These are phyloP conservation scores for Hibiscus tridactylites DNA, from an alignment of 345 rosid species.

Conservation along the genomic window DNA sequence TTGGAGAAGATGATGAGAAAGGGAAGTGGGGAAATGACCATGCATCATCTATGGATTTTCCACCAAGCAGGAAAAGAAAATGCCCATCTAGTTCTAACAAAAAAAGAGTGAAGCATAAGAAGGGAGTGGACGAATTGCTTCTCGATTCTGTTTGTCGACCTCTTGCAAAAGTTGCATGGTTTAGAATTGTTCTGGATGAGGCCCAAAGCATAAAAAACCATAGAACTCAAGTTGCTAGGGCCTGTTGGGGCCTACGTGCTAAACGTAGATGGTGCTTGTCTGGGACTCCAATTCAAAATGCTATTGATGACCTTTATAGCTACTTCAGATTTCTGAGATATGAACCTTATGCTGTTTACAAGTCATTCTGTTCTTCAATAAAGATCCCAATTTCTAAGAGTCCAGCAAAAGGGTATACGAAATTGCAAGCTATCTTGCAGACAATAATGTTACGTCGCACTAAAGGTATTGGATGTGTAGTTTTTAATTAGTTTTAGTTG, in stretches of 20 bases:
- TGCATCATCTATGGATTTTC: slow-evolving; percentile 23
- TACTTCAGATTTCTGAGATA: slow-evolving; percentile 93
- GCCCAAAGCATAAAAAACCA: slow-evolving; percentile 96
- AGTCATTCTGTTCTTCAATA: slow-evolving; percentile 49
- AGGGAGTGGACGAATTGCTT: slow-evolving; percentile 28
- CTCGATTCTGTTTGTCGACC: slow-evolving; percentile 61
- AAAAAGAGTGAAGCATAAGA: slow-evolving; percentile 47
- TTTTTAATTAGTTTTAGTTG: not conserved
- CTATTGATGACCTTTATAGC: slow-evolving; percentile 95
- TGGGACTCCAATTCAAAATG: slow-evolving; percentile 97
- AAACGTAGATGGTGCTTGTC: slow-evolving; percentile 99
- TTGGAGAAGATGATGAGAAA: slow-evolving; percentile 56
- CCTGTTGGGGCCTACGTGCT: slow-evolving; percentile 98
- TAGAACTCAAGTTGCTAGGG: slow-evolving; percentile 94
- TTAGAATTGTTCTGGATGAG: slow-evolving; percentile 92
- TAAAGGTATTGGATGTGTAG: slow-evolving; percentile 48
- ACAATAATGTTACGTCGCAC: slow-evolving; percentile 97
- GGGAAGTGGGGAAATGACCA: slow-evolving; percentile 32
- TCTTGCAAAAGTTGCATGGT: slow-evolving; percentile 90
- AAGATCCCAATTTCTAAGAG: slow-evolving; percentile 60
- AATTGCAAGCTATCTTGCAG: slow-evolving; percentile 82
- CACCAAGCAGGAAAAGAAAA: slow-evolving; percentile 55
- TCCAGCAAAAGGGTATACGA: slow-evolving; percentile 61
- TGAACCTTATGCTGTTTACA: slow-evolving; percentile 67
- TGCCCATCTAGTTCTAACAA: slow-evolving; percentile 41